These are phyloP conservation scores for Xylariaceae sp. DNA, from an alignment of 2,329 filamentous ascomycete species.

Conservation along the genomic window DNA sequence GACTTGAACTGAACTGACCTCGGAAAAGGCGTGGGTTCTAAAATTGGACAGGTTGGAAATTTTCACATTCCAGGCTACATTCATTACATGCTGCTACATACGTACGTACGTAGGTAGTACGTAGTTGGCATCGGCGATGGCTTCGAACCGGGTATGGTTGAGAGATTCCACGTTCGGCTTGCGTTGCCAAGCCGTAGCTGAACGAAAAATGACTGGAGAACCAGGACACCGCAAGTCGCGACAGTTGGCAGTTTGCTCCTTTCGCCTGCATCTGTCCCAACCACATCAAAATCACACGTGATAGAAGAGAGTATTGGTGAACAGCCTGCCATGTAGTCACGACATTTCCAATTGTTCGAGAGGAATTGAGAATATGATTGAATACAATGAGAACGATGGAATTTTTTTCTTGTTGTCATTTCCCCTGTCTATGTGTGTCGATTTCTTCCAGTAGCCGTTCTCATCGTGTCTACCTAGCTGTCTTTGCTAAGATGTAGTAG, in stretches of 20 bases:
- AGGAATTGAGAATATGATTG: not conserved
- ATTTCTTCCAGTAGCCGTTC: slow-evolving; percentile 20
- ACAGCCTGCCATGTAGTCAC: not conserved
- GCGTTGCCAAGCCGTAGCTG: slow-evolving; percentile 10
- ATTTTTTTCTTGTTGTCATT: slow-evolving; percentile 11
- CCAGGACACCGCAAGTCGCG: slow-evolving; percentile 10
- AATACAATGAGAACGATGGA: slow-evolving; percentile 6
- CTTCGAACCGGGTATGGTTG: not conserved
- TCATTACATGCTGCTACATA: not conserved
- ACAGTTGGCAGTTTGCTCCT: slow-evolving; percentile 19
- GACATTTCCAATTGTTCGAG: not conserved
- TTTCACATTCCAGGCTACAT: slow-evolving; percentile 1
- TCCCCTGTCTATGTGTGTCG: slow-evolving; percentile 18
- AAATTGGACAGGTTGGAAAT: slow-evolving; percentile 8
- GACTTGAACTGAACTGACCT: no score
- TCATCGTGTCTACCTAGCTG: slow-evolving; percentile 19
- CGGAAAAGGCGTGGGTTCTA: slow-evolving; percentile 4
- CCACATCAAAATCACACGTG: slow-evolving; percentile 18
- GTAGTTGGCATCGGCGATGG: not conserved
- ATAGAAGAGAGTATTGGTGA: slow-evolving; percentile 15
- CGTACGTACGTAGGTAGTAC: no score
- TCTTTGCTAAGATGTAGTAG: slow-evolving; percentile 19
- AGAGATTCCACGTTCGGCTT: not conserved
- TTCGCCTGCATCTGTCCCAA: slow-evolving; percentile 18
- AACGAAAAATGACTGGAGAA: slow-evolving; percentile 14